phyloP scores from a whole-genome alignment of 2,329 filamentous ascomycete species.

The Exophiala sp. region DNA sequence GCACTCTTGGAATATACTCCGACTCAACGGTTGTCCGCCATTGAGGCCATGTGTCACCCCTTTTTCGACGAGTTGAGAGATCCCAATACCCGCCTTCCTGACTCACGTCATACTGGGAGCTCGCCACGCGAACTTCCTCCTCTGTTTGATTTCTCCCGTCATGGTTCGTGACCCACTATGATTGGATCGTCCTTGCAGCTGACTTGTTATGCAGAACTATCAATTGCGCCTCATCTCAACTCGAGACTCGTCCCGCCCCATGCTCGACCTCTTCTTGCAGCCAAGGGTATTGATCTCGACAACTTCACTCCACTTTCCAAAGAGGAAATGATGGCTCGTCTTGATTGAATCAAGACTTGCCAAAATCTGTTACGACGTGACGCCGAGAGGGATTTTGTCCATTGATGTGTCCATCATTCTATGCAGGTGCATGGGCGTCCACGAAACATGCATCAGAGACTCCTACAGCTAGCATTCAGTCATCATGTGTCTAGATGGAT shows the following conservation, averaged over 20 bases:
- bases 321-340: constrained; percentile 94
- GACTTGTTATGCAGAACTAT: constrained; percentile 63
- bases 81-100: constrained; percentile 81
- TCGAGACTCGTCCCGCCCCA: constrained; percentile 79
- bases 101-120: constrained; percentile 83
- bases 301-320: constrained; percentile 86
- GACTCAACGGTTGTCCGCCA: constrained; percentile 84
- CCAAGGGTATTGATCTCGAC: constrained; percentile 83
- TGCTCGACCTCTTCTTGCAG: constrained; percentile 65
- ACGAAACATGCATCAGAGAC: constrained; percentile 15
- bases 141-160: constrained; percentile 87
- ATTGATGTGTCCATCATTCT: constrained; percentile 25
- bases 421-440: constrained; percentile 19
- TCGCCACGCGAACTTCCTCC: constrained; percentile 73
- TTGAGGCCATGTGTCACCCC: constrained; percentile 95
- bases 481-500: constrained; percentile 29
- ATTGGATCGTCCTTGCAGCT: constrained; percentile 9
- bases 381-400: constrained; percentile 36
- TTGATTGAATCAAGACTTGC: constrained; percentile 64
- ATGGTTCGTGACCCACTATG: constrained; percentile 59
- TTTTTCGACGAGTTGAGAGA: constrained; percentile 98
- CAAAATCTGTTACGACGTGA: constrained; percentile 35
- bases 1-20: constrained; percentile 93
- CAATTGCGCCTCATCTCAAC: constrained; percentile 87
- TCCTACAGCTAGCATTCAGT: constrained; percentile 30